Base-by-base conservation (phyloP, 306 rosid species). In the Cucurbita ficifolia region DNA sequence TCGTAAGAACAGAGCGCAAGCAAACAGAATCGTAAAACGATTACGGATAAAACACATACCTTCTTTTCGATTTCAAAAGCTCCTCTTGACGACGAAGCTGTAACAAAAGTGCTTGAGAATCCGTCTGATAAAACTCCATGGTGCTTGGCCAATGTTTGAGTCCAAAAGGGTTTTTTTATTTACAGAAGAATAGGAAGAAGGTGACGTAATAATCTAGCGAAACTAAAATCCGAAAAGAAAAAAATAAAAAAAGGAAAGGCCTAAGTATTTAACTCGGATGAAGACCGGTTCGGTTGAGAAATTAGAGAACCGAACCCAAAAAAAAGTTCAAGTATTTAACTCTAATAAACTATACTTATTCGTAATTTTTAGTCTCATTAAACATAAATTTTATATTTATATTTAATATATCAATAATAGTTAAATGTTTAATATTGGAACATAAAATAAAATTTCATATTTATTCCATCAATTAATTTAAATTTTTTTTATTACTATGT, bases 41-140 rank as follows among this genome's bases (percentile, higher is more conserved):
- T 64, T 42, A 1, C 10, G 40, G 33, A 5, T 4, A 0, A 2
- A 2, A 43, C 36, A n/a, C 19, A 45, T 2, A 90, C 98, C 88
- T 90, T 61, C 81, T 82, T 82, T 88, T 92, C 33, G 81, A 88
- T 53, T 80, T 84, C 68, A 76, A 75, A 58, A 74, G 83, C 73
- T 82, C 86, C 69, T 87, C 82, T 58, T 83, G 78, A 42, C 70
- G 83, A 54, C 87, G 90, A 49, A 85, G 65, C 40, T 75, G 79
- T 2, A 74, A 69, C 51, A 72, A 68, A 50, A 88, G 38, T 1
- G 84, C 77, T 7, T 18, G 52, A 17, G 79, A 78, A 46, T 92
- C 90, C 16, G 88, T 67, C 59, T 29, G 81, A 65, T 33, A 55
- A 61, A 81, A 87, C 51, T 63, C 72, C 86, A 79, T 45, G 24